Evolutionary conservation across 2,329 filamentous ascomycete species (phyloP).

Genomic region (Pezicula rhizophila): DNA sequence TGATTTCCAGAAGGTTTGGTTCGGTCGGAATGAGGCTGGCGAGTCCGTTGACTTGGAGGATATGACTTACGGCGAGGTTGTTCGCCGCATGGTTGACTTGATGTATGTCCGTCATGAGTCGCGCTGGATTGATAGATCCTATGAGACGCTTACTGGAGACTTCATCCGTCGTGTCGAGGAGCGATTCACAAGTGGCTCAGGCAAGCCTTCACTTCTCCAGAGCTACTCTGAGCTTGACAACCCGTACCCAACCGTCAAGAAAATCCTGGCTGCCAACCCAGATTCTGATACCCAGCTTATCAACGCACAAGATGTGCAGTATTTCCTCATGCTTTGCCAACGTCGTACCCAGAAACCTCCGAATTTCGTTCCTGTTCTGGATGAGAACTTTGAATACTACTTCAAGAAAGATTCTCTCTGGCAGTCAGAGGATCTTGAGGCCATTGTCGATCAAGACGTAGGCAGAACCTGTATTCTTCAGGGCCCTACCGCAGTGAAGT

Average conservation of each 20-base stretch:
- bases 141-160: conserved; percentile 78
- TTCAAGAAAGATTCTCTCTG: conserved; percentile 99
- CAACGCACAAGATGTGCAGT: conserved; percentile 96
- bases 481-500: conserved; percentile 86
- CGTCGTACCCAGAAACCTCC: conserved; percentile 91
- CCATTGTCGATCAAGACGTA: conserved; percentile 92
- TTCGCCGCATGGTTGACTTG: conserved; percentile 80
- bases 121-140: conserved; percentile 85
- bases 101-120: conserved; percentile 88
- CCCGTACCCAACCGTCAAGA: conserved; percentile 72
- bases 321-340: conserved; percentile 90
- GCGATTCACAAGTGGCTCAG: conserved; percentile 72
- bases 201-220: conserved; percentile 77
- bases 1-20: conserved; percentile 97
- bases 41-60: conserved; percentile 84
- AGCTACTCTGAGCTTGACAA: conserved; percentile 82
- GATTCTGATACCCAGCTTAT: conserved; percentile 87
- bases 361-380: conserved; percentile 90
- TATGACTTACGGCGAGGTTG: conserved; percentile 90
- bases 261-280: conserved; percentile 76
- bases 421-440: conserved; percentile 97
- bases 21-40: conserved; percentile 76
- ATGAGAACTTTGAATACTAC: conserved; percentile 97
- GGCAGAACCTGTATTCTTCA: conserved; percentile 94
- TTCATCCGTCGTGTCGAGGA: conserved; percentile 97